Base-by-base conservation (phyloP, 768 basidiomycete species). In the Holtermannia corniformis region DNA sequence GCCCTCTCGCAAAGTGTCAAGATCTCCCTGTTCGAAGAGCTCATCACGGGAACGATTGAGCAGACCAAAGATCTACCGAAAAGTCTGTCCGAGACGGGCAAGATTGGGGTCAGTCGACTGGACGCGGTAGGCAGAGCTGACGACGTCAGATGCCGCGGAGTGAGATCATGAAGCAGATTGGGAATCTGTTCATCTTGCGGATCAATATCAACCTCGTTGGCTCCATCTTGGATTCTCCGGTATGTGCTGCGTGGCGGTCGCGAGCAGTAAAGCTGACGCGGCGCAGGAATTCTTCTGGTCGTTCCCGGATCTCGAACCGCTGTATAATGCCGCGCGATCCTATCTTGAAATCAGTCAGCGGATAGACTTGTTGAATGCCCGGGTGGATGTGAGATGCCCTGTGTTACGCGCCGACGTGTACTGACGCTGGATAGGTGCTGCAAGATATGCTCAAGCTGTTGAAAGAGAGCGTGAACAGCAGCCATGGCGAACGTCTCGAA, bases 121-220 rank as follows among this genome's bases (percentile, higher is more conserved):
- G 5, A 23, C n/a, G 2, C 22, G 11, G 19, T 22, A 51, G n/a
- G 50, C 41, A 19, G 20, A 44, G 45, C 50, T 57, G 44, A 51
- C 20, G 14, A 16, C 14, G 26, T 4, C 46, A 75, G 74, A 65
- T 76, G 63, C 73, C 72, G 5, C 64, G 74, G 52, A 71, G 69
- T 81, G 92, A 95, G 70, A 96, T 96, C 66, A 93, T 96, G 92
- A 86, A 87, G 67, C 88, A 95, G 73, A 96, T 93, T 57, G 92
- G 92, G 42, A 86, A 90, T 62, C 76, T 96, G 41, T 96, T 96
- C 74, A 82, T 96, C 37, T 76, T 95, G 61, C 79, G 92, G 57
- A 89, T 92, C 50, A 92, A 90, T 68, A 92, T 95, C 62, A 90
- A 91, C 62, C 85, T 89, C 43, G 91, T 95, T 49, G 92, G 92